Evolutionary conservation across 2,329 filamentous ascomycete species (phyloP).

Genomic region (Penicillium sp.): DNA sequence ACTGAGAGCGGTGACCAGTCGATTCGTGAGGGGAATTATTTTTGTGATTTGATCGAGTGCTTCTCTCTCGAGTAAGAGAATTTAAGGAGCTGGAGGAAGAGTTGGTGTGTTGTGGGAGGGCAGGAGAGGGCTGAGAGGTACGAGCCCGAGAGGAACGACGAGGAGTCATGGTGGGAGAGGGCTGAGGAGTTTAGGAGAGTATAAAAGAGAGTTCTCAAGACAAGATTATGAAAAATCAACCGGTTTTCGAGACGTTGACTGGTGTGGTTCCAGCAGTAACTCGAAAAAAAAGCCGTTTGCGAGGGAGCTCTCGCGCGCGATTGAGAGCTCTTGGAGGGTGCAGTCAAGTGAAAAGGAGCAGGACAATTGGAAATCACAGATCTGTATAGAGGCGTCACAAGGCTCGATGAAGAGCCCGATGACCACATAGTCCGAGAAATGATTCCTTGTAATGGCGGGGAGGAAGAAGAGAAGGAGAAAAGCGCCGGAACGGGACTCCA

Average conservation of each 20-base stretch:
- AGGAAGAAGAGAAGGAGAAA: constrained; percentile 27
- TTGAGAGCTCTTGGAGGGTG: constrained; percentile 16
- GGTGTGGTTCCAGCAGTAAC: constrained; percentile 9
- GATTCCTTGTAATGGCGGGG: constrained; percentile 24
- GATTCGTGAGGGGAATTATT: constrained; percentile 66
- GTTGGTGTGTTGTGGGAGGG: constrained; percentile 67
- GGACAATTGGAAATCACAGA: constrained; percentile 26
- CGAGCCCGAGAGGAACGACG: constrained; percentile 88
- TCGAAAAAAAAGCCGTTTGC: constrained; percentile 16
- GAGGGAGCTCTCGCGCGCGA: constrained; percentile 22
- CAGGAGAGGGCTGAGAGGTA: constrained; percentile 59
- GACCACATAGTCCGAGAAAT: constrained; percentile 36
- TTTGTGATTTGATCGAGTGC: constrained; percentile 63
- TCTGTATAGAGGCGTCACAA: constrained; percentile 21
- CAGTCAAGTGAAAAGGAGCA: constrained; percentile 10
- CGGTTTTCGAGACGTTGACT: constrained; percentile 3
- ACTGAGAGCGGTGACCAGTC: constrained; percentile 50
- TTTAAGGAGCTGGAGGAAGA: constrained; percentile 62
- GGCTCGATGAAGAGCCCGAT: constrained; percentile 28
- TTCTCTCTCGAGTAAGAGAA: constrained; percentile 68
- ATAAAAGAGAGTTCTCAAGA: constrained; percentile 5
- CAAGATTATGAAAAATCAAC: constrained; percentile 5
- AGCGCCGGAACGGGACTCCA: constrained; percentile 28
- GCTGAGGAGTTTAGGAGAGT: constrained; percentile 9
- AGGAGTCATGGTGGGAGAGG: constrained; percentile 50